Conservation (phyloP, 495 filamentous ascomycete genomes). For the Tuber brumale region DNA sequence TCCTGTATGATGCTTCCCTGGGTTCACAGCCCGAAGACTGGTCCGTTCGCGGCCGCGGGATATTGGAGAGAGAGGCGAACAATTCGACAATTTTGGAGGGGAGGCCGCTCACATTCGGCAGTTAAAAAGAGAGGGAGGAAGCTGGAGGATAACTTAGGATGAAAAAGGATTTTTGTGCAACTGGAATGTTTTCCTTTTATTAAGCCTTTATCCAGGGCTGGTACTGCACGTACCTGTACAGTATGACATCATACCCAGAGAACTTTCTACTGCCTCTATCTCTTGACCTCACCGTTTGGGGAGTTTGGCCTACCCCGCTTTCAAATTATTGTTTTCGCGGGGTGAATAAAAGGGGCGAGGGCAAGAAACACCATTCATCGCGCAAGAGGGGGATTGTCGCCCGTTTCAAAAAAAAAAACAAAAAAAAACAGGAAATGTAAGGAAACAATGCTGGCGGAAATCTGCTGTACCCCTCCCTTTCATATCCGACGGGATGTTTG, state of each 20-base stretch:
- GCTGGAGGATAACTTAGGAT: not conserved
- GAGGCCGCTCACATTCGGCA: not conserved
- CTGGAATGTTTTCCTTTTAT: not conserved
- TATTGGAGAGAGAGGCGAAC: not conserved
- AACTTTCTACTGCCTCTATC: not conserved
- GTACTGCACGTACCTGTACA: not conserved
- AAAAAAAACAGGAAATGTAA: not conserved
- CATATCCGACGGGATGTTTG: not conserved
- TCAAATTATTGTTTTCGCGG: not conserved
- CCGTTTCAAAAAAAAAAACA: not conserved
- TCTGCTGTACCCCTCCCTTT: not conserved
- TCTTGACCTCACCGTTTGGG: not conserved
- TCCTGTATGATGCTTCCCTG: not conserved
- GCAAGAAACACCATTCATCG: not conserved
- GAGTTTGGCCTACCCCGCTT: not conserved
- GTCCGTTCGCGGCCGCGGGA: not conserved
- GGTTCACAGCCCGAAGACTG: not conserved
- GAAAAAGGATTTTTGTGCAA: not conserved
- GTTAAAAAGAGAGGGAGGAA: not conserved
- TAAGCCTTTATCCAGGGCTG: not conserved
- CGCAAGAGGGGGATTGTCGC: not conserved
- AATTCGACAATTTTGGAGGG: not conserved
- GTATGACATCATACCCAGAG: not conserved
- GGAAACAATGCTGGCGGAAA: not conserved
- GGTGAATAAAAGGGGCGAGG: not conserved